Conservation (phyloP, 306 rosid genomes). For the Datisca glomerata region DNA sequence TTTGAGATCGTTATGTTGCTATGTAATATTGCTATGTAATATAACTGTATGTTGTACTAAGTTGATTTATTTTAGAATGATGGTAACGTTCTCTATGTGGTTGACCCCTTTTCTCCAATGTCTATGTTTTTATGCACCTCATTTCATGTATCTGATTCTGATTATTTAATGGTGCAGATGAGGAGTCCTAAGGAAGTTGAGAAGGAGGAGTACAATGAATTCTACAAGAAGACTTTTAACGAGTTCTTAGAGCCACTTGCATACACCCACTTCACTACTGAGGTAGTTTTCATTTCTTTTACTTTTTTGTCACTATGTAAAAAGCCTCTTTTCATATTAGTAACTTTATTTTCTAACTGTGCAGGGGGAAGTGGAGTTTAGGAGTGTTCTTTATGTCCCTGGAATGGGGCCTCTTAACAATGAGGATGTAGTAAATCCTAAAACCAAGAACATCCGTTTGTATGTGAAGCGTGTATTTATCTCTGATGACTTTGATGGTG, state of each 20-base stretch:
- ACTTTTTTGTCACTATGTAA: slow-evolving; percentile 1
- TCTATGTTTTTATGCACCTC: too few relatives aligned
- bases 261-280: slow-evolving; percentile 83
- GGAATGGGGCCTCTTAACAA: slow-evolving; percentile 98
- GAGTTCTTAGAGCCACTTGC: slow-evolving; percentile 92
- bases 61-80: too few relatives aligned
- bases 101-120: too few relatives aligned
- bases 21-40: too few relatives aligned
- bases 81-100: too few relatives aligned
- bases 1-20: not conserved
- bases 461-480: slow-evolving; percentile 94
- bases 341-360: slow-evolving; percentile 14
- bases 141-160: slow-evolving; percentile 8
- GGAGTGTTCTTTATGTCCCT: slow-evolving; percentile 87
- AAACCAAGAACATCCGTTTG: slow-evolving; percentile 84
- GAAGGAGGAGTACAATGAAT: slow-evolving; percentile 81
- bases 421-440: slow-evolving; percentile 83
- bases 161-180: slow-evolving; percentile 44
- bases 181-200: slow-evolving; percentile 74
- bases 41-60: too few relatives aligned
- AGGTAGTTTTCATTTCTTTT: slow-evolving; percentile 34
- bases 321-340: not conserved
- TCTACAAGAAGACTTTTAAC: slow-evolving; percentile 78
- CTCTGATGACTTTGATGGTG: slow-evolving; percentile 98
- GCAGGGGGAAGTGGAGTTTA: slow-evolving; percentile 97